phyloP scores from a whole-genome alignment of 1,284 basidiomycete genomes.

The Tilletia horrida region DNA sequence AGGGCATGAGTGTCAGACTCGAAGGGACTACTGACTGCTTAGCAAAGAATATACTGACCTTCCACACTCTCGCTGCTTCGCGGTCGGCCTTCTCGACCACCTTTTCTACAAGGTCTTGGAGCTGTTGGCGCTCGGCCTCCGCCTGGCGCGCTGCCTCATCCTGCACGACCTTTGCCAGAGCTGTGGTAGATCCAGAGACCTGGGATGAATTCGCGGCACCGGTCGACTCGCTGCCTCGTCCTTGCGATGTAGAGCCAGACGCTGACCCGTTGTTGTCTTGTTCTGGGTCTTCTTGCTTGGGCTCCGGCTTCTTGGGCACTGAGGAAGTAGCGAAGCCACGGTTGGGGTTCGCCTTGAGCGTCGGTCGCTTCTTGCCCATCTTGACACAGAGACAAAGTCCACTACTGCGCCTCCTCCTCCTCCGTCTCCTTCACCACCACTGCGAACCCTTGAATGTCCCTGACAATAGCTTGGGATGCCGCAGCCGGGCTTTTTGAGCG shows the following conservation, averaged over 20 bases:
- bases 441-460: no score
- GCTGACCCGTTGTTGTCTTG: conserved; percentile 39
- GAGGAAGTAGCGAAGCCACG: conserved; percentile 60
- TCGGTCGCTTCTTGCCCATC: conserved; percentile 17
- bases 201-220: neutral
- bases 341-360: conserved; percentile 22
- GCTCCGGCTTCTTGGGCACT: conserved; percentile 68
- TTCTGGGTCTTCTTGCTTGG: conserved; percentile 53
- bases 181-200: neutral
- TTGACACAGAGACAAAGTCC: neutral
- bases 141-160: conserved; percentile 31
- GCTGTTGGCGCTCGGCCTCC: conserved; percentile 47
- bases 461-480: no score
- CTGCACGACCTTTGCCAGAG: neutral
- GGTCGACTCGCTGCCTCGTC: neutral
- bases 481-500: no score
- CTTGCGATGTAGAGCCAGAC: neutral
- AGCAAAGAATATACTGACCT: conserved; percentile 56
- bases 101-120: conserved; percentile 62
- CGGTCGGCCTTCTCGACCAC: conserved; percentile 84
- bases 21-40: no score
- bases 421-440: no score
- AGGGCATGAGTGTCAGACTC: neutral
- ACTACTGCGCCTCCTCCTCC: no score
- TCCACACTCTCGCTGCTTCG: conserved; percentile 71